Evolutionary conservation across 2,329 filamentous ascomycete species (phyloP), one percentile per base, ranked within the genome.

Genomic region (Penicillium sp.): DNA sequence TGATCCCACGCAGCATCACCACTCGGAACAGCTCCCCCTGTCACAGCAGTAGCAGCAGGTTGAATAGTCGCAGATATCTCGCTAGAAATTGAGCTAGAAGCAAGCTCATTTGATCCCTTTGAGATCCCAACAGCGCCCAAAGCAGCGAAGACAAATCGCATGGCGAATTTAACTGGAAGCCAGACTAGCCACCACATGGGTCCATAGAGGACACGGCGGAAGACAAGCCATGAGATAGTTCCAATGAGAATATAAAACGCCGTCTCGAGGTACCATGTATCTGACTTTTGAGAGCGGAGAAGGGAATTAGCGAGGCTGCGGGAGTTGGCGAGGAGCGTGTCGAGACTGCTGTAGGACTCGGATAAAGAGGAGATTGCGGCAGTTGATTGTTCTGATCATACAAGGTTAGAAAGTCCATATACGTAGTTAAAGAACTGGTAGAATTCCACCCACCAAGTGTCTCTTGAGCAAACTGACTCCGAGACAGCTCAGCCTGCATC

Each of bases 201-300:
- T 0, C 95, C 94, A 80, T 96, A 99, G 8, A 99, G 74, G 44
- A 94, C 82, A 49, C 95, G 83, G 30, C 95, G 84, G 73, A 96
- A 97, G 7, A 97, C 74, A 8, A 99, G 84, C 95, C 95, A 99
- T 33, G 82, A 83, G 45, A 93, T 88, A 1, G 93, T 97, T 6
- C 81, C 86, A 24, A 90, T 73, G 17, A 98, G 85, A 69, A 97
- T 84, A 75, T 93, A 96, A 68, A 98, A 88, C 2, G 93, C 88
- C 40, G 91, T 96, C 78, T 95, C 91, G 37, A 99, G 85, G 75
- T 99, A 99, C 95, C 95, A 99, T 2, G 93, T 97, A 75, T 99
- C 95, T 67, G 90, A 95, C 83, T 99, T 99, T 75, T 96, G 92
- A 66, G 91, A 95, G 64, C 88, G 87, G 51, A 98, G 81, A 50